phyloP scores from a whole-genome alignment of 768 basidiomycete species.

The Tricholoma sp. region DNA sequence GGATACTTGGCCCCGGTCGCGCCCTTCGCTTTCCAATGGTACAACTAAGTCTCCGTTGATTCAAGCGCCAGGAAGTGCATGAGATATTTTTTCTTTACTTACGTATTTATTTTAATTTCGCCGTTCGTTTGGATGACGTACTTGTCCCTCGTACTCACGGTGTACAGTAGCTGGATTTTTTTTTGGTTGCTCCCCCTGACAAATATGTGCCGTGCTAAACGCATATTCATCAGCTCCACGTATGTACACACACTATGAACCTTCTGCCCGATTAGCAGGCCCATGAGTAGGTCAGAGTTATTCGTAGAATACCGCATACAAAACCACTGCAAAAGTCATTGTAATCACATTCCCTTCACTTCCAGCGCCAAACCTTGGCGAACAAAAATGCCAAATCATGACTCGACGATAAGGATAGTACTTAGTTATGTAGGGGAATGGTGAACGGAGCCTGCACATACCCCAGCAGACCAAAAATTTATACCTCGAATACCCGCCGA shows the following conservation, averaged over 20 bases:
- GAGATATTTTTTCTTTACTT: not conserved
- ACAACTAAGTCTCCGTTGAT: conserved; percentile 20
- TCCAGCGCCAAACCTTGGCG: not conserved
- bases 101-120: not conserved
- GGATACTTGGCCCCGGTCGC: conserved; percentile 24
- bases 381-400: not conserved
- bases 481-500: conserved; percentile 79
- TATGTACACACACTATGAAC: not conserved
- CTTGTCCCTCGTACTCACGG: not conserved
- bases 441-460: not conserved
- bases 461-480: conserved; percentile 57
- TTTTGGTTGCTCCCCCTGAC: too few relatives aligned
- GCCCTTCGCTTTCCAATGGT: conserved; percentile 22
- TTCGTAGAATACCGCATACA: too few relatives aligned
- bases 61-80: not conserved
- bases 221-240: not conserved
- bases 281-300: too few relatives aligned
- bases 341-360: not conserved
- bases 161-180: not conserved
- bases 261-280: not conserved
- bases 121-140: not conserved
- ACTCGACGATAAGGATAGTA: not conserved
- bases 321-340: not conserved
- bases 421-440: too few relatives aligned
- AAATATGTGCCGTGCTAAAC: not conserved